A percentile compares a stretch with the other conserved stretches of the same genome.
Evolutionary conservation across 495 filamentous ascomycete genomes (phyloP).

Genomic region (Neurospora hispaniola): DNA sequence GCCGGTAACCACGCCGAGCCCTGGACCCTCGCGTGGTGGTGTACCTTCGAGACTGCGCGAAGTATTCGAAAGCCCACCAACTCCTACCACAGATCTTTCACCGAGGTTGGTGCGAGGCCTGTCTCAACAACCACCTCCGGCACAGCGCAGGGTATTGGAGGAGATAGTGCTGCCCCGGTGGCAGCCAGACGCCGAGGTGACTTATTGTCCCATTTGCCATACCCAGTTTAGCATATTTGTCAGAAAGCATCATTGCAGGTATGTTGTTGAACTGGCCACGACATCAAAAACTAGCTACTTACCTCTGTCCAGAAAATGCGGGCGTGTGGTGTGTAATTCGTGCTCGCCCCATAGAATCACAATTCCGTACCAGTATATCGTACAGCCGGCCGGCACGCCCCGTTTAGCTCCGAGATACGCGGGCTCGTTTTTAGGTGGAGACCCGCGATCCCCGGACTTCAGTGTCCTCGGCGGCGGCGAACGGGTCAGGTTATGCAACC

Average conservation of each 20-base stretch:
- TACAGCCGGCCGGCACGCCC: slow-evolving; percentile 56
- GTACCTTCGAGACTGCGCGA: neutral
- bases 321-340: slow-evolving; percentile 78
- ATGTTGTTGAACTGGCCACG: slow-evolving; percentile 13
- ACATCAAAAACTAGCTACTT: neutral
- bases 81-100: neutral
- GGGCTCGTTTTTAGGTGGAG: slow-evolving; percentile 18
- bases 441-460: slow-evolving; percentile 38
- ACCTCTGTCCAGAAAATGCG: slow-evolving; percentile 62
- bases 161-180: slow-evolving; percentile 54
- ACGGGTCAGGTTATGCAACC: slow-evolving; percentile 85
- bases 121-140: neutral
- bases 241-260: slow-evolving; percentile 84
- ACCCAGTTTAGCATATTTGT: slow-evolving; percentile 75
- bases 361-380: slow-evolving; percentile 87
- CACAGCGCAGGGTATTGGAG: neutral
- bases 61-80: neutral
- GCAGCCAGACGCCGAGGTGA: slow-evolving; percentile 77
- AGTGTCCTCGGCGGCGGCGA: slow-evolving; percentile 59
- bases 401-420: slow-evolving; percentile 32
- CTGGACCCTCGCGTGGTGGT: neutral
- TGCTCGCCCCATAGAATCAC: slow-evolving; percentile 95
- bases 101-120: neutral
- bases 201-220: slow-evolving; percentile 70
- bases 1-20: neutral